Base-by-base conservation (phyloP, 1,284 basidiomycete species). In the Ceratobasidium sp. region DNA sequence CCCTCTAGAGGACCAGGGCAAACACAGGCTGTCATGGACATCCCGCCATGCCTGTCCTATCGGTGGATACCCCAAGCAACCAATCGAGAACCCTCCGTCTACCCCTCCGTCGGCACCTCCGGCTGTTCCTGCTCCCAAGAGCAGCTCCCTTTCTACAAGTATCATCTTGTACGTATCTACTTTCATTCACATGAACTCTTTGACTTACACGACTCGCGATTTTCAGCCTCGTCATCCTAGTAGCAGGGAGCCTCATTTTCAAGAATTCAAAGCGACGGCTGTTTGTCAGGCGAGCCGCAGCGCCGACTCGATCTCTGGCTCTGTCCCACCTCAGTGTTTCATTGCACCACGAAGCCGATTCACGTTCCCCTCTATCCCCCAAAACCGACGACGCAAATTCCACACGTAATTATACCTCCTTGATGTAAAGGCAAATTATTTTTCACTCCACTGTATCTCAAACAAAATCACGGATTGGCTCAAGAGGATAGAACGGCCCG, bases 1-100 rank as follows among this genome's bases (percentile, higher is more conserved):
- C 30, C 66, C 66, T n/a, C 66, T 69, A 14, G 66, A 69, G 47
- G 66, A 69, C 54, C 52, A 69, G 23, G 66, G 66, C 9, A 69
- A 69, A 35, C 66, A 69, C 44, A 46, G 46, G 23, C 43, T 69
- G 11, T 23, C 13, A 4, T 69, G 66, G 66, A 57, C 35, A n/a
- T 69, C 66, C n/a, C 50, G 30, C 8, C 54, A 69, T 26, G 66
- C 66, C 21, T 69, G 66, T 32, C 66, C 66, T 16, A n/a, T 69
- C 46, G 66, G 66, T 35, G 66, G 66, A 46, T 69, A 69, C 35
- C 66, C 66, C 35, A 16, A 55, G 43, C 11, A 30, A 6, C 35
- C 35, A n/a, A 14, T 8, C 13, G 38, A 30, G 16, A 30, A 54
- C 9, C 41, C 66, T 1, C 64, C 41, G 6, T 35, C 28, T 26